phyloP scores from a whole-genome alignment of 306 rosid species.

The Quercus mongolica region DNA sequence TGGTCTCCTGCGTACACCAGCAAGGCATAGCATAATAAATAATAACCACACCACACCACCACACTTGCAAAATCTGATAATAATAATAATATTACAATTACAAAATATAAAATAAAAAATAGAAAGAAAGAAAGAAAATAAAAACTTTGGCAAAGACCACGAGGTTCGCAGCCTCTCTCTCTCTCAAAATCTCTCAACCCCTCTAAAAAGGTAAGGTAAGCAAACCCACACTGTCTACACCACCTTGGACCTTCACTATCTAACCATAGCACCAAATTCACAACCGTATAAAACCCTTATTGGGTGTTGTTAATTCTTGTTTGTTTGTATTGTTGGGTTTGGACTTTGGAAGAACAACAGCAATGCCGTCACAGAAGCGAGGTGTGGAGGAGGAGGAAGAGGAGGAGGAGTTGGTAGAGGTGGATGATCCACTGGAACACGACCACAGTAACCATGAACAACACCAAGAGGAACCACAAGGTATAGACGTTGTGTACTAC shows the following conservation, averaged over 20 bases:
- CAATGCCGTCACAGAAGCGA: conserved; percentile 78
- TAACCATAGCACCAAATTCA: background rate
- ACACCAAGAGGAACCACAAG: conserved; percentile 36
- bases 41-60: no score
- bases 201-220: background rate
- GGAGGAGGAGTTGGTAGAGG: conserved; percentile 3
- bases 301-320: background rate
- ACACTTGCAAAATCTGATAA: no score
- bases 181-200: conserved; percentile 10
- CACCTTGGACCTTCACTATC: background rate
- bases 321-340: conserved; percentile 16
- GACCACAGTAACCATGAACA: conserved; percentile 23
- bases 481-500: conserved; percentile 29
- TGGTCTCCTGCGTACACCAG: no score
- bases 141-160: conserved; percentile 19
- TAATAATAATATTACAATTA: background rate
- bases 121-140: background rate
- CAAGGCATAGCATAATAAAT: no score
- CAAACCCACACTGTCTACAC: conserved; percentile 17
- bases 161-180: conserved; percentile 10
- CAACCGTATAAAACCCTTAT: background rate
- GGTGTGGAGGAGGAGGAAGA: conserved; percentile 26
- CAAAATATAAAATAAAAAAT: no score
- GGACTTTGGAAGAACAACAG: conserved; percentile 7
- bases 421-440: conserved; percentile 26